Evolutionary conservation across 2,329 filamentous ascomycete genomes (phyloP), one percentile per base, ranked within the genome.

Genomic region (Sporothrix luriei): DNA sequence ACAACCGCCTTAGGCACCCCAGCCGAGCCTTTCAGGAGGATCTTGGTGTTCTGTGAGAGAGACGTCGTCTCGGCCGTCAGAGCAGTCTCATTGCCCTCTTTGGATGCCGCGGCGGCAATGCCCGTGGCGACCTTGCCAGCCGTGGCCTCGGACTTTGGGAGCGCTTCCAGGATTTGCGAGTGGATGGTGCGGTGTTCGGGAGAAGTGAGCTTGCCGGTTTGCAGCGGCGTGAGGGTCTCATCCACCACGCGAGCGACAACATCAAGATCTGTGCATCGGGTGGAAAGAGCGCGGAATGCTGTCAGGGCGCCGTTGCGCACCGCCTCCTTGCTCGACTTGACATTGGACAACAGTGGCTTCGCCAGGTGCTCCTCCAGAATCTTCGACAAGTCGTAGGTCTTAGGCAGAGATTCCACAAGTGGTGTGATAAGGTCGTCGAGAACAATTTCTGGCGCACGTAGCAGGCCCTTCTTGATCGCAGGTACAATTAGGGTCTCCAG

Each of bases 361-460:
- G 96, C 79, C 48, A 99, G 84, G 72, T 91, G 91, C 33, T 84
- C 83, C 67, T 86, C 84, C 21, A 98, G 83, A 4, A 91, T 81
- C 49, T 88, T 86, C 10, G 94, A 94, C 21, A 98, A 84, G 75
- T 99, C 94, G 74, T 95, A 84, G 6, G 82, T 82, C 38, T 81
- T 77, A 1, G 93, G 88, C 7, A 99, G 82, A 38, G 92, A 87
- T 10, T 84, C 79, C 71, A 96, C 84, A 59, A 98, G 83, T 14
- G 90, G 88, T 6, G 90, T 87, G 65, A 98, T 81, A 29, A 97
- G 84, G 72, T 93, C 91, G 74, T 90, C 89, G 38, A 98, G 83
- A 16, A 97, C 88, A 55, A 97, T 90, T 79, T 99, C 95, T 0
- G 95, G 96, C 9, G 94, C 90, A 77, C 96, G 87, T 59, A 99